phyloP scores from a whole-genome alignment of 305 asterid genomes.

The Salvia sclarea region DNA sequence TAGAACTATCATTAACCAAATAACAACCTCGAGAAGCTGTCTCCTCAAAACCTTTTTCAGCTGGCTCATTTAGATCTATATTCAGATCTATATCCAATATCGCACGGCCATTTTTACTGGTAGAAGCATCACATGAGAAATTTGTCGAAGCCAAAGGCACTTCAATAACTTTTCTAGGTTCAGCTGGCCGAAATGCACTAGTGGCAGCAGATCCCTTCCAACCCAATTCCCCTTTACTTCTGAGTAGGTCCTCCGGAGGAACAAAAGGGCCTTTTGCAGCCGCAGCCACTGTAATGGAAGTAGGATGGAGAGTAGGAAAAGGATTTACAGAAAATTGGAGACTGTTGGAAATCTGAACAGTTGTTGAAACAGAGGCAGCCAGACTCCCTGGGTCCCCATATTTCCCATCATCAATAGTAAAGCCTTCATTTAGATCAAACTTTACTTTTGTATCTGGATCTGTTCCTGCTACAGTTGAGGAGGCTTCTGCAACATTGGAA shows the following conservation, averaged over 20 bases:
- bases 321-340: slow-evolving; percentile 46
- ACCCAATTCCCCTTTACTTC: slow-evolving; percentile 72
- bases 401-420: slow-evolving; percentile 68
- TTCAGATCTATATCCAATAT: slow-evolving; percentile 77
- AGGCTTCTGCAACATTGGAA: slow-evolving; percentile 32
- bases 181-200: slow-evolving; percentile 96
- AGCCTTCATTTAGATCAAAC: slow-evolving; percentile 86
- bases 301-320: slow-evolving; percentile 47
- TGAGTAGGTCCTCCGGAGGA: slow-evolving; percentile 80
- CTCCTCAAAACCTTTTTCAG: slow-evolving; percentile 71
- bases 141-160: slow-evolving; percentile 32
- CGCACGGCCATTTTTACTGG: slow-evolving; percentile 48
- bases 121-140: slow-evolving; percentile 41
- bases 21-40: slow-evolving; percentile 49
- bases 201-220: slow-evolving; percentile 99
- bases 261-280: slow-evolving; percentile 83
- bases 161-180: slow-evolving; percentile 70
- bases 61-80: slow-evolving; percentile 82
- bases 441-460: slow-evolving; percentile 48
- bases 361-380: slow-evolving; percentile 36
- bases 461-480: slow-evolving; percentile 39
- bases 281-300: slow-evolving; percentile 77
- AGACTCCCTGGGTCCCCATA: slow-evolving; percentile 48
- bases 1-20: slow-evolving; percentile 27
- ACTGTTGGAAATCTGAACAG: slow-evolving; percentile 45